A percentile compares a stretch with the other conserved stretches of the same genome.
Evolutionary conservation across 192 early-diverging fungal species (phyloP).

Genomic region (Rhizoclosmatium globosum): DNA sequence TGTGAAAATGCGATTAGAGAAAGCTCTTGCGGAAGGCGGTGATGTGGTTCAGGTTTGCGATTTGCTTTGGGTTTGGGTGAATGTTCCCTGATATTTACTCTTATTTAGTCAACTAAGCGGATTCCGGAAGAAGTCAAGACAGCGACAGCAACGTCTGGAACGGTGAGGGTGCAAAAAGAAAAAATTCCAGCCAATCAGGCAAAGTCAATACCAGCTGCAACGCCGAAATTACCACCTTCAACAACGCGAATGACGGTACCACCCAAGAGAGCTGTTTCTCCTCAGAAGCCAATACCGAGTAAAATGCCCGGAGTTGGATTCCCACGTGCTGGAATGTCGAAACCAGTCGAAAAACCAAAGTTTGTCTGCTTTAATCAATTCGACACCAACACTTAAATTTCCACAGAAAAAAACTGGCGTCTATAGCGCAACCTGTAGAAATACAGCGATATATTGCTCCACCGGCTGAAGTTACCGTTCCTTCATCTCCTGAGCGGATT

Average conservation of each 20-base stretch:
- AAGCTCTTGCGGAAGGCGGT: background rate
- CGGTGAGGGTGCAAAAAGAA: background rate
- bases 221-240: too few relatives aligned
- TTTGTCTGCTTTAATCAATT: background rate
- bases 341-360: background rate
- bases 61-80: too few relatives aligned
- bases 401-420: background rate
- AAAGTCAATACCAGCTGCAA: background rate
- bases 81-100: too few relatives aligned
- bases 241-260: background rate
- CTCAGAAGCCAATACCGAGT: background rate
- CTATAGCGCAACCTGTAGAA: background rate
- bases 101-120: too few relatives aligned
- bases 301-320: constrained; percentile 24
- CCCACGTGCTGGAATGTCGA: constrained; percentile 11
- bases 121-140: background rate
- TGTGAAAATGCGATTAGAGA: background rate
- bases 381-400: background rate
- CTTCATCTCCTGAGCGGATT: background rate
- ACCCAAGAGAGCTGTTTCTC: background rate
- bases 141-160: background rate
- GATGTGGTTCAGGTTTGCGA: too few relatives aligned
- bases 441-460: background rate
- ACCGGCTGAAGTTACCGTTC: background rate
- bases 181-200: background rate